Evolutionary conservation across 257 asterid genomes (phyloP).

Genomic region (Penstemon newberryi): DNA sequence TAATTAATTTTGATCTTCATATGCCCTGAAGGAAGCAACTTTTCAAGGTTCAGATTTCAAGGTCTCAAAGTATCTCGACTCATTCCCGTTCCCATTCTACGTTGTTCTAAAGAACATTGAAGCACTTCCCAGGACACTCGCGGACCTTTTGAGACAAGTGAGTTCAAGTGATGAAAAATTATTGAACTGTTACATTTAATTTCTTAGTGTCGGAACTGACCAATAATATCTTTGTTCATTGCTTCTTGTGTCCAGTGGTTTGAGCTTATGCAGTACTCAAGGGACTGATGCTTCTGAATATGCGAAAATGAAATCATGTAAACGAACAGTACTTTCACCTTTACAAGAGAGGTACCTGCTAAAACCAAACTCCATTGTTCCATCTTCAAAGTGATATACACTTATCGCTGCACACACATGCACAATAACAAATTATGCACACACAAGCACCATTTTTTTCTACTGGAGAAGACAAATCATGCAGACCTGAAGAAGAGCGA

Average conservation of each 20-base stretch:
- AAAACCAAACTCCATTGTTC: too few species aligned
- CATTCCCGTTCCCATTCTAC: conserved; percentile 90
- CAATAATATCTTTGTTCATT: not conserved
- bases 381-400: not conserved
- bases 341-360: not conserved
- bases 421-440: too few species aligned
- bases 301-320: not conserved
- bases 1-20: conserved; percentile 4
- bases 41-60: conserved; percentile 40
- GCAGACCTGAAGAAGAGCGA: too few species aligned
- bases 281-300: conserved; percentile 31
- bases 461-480: too few species aligned
- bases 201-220: conserved; percentile 1
- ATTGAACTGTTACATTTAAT: not conserved
- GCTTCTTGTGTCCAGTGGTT: conserved; percentile 68
- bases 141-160: conserved; percentile 92
- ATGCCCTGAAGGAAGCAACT: conserved; percentile 55
- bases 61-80: conserved; percentile 57
- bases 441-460: too few species aligned
- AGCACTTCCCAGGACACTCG: conserved; percentile 88
- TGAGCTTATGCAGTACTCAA: conserved; percentile 82
- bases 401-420: too few species aligned
- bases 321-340: not conserved
- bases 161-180: conserved; percentile 14
- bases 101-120: conserved; percentile 79